Evolutionary conservation across 176 grass and related monocot species (phyloP).

Genomic region (Ananas comosus): DNA sequence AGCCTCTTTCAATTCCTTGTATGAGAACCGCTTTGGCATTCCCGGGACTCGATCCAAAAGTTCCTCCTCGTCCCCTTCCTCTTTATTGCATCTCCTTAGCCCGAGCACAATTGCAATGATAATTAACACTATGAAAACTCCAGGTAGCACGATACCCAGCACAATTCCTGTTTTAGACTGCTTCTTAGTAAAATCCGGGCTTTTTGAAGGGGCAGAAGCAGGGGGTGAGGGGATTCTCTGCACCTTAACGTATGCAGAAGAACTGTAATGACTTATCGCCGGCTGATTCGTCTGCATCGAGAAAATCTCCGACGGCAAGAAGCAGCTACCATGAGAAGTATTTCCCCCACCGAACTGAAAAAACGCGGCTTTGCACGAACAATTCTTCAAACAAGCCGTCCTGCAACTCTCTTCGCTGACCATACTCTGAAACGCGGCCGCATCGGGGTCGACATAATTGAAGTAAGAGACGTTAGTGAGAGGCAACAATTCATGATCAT

Average conservation of each 20-base stretch:
- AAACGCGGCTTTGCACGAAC: conserved; percentile 39
- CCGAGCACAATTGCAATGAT: conserved; percentile 1
- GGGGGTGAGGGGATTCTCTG: background rate
- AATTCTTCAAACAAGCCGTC: conserved; percentile 32
- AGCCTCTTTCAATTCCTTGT: background rate
- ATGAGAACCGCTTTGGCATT: background rate
- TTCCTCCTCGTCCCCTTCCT: background rate
- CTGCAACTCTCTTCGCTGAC: conserved; percentile 28
- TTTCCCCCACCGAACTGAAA: background rate
- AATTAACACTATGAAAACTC: conserved; percentile 6
- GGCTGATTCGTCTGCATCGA: conserved; percentile 12
- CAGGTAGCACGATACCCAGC: background rate
- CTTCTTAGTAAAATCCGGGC: too few species aligned
- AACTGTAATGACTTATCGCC: conserved; percentile 5
- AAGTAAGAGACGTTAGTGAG: conserved; percentile 26
- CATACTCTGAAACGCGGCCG: background rate
- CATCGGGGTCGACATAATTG: conserved; percentile 1
- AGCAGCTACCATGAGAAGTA: conserved; percentile 24
- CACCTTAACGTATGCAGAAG: conserved; percentile 37
- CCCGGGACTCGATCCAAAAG: background rate
- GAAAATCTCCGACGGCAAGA: conserved; percentile 22
- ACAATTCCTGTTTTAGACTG: background rate
- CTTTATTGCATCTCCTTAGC: conserved; percentile 2
- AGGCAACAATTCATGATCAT: conserved; percentile 1
- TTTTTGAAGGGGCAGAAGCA: background rate